Evolutionary conservation across 2,329 filamentous ascomycete species (phyloP).

Genomic region (Phialophora macrospora): DNA sequence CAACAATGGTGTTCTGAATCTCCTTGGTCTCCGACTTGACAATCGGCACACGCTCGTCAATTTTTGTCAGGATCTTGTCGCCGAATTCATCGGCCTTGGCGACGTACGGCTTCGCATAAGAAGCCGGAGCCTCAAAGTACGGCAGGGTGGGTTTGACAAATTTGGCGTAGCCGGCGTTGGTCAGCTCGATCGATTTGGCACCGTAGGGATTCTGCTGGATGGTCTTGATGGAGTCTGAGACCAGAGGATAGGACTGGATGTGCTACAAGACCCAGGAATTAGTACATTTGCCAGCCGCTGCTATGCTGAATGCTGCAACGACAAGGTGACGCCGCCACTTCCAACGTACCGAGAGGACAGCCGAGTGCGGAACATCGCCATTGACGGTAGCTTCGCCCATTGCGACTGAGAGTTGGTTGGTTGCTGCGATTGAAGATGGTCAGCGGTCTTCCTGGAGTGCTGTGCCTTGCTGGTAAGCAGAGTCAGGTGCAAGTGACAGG

Average conservation of each 20-base stretch:
- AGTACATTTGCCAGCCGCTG: neutral
- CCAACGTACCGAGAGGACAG: conserved; percentile 43
- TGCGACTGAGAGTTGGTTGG: conserved; percentile 12
- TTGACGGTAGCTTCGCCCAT: conserved; percentile 57
- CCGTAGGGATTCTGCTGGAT: conserved; percentile 84
- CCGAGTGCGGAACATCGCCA: conserved; percentile 51
- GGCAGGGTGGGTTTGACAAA: conserved; percentile 79
- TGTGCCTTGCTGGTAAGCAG: neutral
- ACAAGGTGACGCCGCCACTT: conserved; percentile 13
- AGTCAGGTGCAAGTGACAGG: neutral
- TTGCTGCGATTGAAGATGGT: conserved; percentile 12
- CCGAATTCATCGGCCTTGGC: conserved; percentile 78
- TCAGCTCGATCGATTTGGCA: conserved; percentile 77
- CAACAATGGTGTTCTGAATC: conserved; percentile 68
- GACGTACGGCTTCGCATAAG: conserved; percentile 83
- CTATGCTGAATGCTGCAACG: neutral
- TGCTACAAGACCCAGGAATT: conserved; percentile 61
- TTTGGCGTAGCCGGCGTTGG: conserved; percentile 74
- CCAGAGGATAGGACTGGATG: conserved; percentile 79
- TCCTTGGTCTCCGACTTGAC: conserved; percentile 77
- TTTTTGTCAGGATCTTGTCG: conserved; percentile 69
- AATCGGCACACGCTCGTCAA: conserved; percentile 73
- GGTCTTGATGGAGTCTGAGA: conserved; percentile 76
- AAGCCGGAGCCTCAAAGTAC: conserved; percentile 77
- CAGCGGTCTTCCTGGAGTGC: neutral